Evolutionary conservation across 768 basidiomycete genomes (phyloP).

Genomic region (Daedalea quercina): DNA sequence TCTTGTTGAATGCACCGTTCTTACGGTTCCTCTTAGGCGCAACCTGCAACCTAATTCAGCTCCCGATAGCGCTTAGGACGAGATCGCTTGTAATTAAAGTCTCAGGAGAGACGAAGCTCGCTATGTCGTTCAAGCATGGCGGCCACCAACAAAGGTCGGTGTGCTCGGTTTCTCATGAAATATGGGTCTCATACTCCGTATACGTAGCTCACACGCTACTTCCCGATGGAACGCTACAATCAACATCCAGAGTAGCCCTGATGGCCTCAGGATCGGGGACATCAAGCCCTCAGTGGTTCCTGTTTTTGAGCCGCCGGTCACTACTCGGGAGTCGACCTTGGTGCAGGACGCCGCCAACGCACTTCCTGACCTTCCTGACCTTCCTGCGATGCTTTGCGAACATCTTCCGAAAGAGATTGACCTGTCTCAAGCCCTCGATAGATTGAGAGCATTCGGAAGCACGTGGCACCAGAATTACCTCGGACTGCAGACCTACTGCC

Average conservation of each 20-base stretch:
- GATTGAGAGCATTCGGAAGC: slow-evolving; percentile 22
- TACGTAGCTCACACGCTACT: slow-evolving; percentile 18
- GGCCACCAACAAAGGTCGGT: slow-evolving; percentile 12
- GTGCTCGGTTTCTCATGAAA: not conserved
- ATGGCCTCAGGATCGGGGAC: slow-evolving; percentile 19
- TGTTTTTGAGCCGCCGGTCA: slow-evolving; percentile 9
- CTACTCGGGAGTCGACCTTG: slow-evolving; percentile 4
- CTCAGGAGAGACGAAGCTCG: slow-evolving; percentile 18
- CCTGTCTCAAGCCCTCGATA: slow-evolving; percentile 15
- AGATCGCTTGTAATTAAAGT: slow-evolving; percentile 20
- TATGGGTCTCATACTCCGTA: not conserved
- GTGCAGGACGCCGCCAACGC: no score
- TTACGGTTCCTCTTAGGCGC: slow-evolving; percentile 10
- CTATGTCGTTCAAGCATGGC: slow-evolving; percentile 13
- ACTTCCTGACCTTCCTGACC: slow-evolving; percentile 16
- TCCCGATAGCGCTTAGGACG: slow-evolving; percentile 20
- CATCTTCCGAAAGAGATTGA: slow-evolving; percentile 18
- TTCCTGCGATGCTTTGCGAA: slow-evolving; percentile 13
- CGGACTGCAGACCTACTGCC: slow-evolving; percentile 17
- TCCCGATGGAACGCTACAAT: slow-evolving; percentile 19
- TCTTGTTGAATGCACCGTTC: slow-evolving; percentile 8
- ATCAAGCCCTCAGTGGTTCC: slow-evolving; percentile 8
- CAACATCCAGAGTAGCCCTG: slow-evolving; percentile 10
- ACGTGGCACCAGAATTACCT: slow-evolving; percentile 21
- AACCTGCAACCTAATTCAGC: slow-evolving; percentile 22